Percentiles rank a stretch among this genome's conserved stretches.
Conservation (phyloP, 306 rosid species). For the Dryas octopetala region DNA sequence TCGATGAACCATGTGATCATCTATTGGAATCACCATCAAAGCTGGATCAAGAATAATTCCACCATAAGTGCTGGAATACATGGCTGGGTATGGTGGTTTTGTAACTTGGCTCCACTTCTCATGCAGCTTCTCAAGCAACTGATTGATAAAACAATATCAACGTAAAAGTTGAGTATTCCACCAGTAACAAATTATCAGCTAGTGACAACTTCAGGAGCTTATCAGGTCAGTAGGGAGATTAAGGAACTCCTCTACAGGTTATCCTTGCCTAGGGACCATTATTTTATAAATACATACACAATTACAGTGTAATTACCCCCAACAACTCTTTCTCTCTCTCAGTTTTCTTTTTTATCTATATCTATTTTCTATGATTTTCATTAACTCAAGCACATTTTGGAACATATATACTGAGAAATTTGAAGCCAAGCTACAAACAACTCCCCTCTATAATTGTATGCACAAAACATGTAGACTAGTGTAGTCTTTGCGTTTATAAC, state of each 20-base stretch:
- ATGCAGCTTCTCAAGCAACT: conserved; percentile 83
- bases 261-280: too few species aligned
- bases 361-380: too few species aligned
- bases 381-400: too few species aligned
- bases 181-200: too few species aligned
- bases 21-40: conserved; percentile 81
- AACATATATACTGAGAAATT: background rate
- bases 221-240: background rate
- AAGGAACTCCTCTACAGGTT: background rate
- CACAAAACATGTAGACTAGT: background rate
- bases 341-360: too few species aligned
- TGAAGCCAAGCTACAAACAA: background rate
- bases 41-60: conserved; percentile 91
- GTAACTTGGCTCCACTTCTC: conserved; percentile 65
- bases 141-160: conserved; percentile 11
- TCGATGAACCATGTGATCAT: conserved; percentile 93
- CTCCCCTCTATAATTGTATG: background rate
- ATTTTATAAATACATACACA: too few species aligned
- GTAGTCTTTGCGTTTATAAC: background rate
- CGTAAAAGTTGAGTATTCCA: background rate
- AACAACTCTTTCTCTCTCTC: too few species aligned
- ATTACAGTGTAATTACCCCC: too few species aligned
- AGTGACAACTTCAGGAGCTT: too few species aligned
- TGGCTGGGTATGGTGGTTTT: conserved; percentile 73
- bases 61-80: conserved; percentile 83